These are phyloP conservation scores for Avena atlantica DNA, from an alignment of 176 grass and related monocot species.

Conservation along the genomic window DNA sequence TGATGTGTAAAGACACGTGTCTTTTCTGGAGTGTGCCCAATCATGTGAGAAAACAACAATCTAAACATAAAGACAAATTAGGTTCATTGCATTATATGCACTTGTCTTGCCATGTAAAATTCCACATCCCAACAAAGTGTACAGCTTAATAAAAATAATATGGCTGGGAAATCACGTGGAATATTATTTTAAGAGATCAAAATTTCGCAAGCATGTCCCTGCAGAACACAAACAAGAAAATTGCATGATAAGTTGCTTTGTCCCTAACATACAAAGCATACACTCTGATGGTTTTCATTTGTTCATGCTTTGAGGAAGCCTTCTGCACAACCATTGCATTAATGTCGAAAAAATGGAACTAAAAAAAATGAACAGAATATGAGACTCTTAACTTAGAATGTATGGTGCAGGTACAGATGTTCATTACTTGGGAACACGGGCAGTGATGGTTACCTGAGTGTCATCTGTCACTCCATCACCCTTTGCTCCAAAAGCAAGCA, in stretches of 20 bases:
- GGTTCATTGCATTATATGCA: conserved; percentile 3
- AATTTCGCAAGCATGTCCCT: background rate
- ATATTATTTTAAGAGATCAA: background rate
- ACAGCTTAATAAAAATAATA: background rate
- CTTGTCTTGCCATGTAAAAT: background rate
- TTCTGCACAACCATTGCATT: background rate
- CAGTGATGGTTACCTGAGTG: conserved; percentile 67
- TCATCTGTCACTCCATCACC: conserved; percentile 89
- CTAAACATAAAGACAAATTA: conserved; percentile 28
- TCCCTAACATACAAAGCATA: background rate
- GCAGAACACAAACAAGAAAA: conserved; percentile 27
- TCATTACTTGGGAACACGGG: conserved; percentile 19
- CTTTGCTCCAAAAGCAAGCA: conserved; percentile 80
- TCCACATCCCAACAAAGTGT: background rate
- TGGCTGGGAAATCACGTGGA: background rate
- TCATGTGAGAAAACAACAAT: conserved; percentile 38
- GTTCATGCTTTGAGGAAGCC: background rate
- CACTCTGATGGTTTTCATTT: background rate
- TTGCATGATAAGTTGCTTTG: background rate
- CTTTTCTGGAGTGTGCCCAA: conserved; percentile 22
- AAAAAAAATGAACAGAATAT: background rate
- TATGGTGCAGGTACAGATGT: conserved; percentile 34
- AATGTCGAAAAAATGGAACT: background rate
- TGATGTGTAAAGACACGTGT: conserved; percentile 1
- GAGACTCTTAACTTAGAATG: background rate